phyloP scores from a whole-genome alignment of 1,139 yeast species.

The Cylindricascospora bacillispora region DNA sequence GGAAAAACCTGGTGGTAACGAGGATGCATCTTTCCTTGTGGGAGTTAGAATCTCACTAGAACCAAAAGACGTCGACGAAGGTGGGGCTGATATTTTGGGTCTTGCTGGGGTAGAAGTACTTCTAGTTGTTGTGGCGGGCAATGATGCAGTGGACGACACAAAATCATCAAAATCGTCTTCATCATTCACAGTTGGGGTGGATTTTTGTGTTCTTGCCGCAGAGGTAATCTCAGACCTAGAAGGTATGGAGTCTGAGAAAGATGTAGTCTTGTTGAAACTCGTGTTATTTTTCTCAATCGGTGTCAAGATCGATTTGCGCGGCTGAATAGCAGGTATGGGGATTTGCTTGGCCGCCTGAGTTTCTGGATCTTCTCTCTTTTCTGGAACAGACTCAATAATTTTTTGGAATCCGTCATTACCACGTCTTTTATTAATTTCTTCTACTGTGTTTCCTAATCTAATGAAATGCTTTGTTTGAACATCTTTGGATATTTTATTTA shows the following conservation, averaged over 20 bases:
- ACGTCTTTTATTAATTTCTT: slow-evolving; percentile 7
- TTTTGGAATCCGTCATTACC: slow-evolving; percentile 14
- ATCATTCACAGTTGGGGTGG: neutral
- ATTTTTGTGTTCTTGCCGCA: slow-evolving; percentile 4
- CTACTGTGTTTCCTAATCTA: slow-evolving; percentile 14
- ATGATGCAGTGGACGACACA: slow-evolving; percentile 16
- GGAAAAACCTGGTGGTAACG: slow-evolving; percentile 28
- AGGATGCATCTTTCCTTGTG: too few relatives aligned
- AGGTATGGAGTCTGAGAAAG: too few relatives aligned
- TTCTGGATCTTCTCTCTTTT: slow-evolving; percentile 12
- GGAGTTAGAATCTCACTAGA: too few relatives aligned
- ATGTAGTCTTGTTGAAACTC: too few relatives aligned
- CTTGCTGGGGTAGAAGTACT: neutral
- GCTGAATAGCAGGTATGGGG: slow-evolving; percentile 17
- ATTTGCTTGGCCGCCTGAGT: slow-evolving; percentile 13
- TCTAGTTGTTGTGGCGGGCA: slow-evolving; percentile 3
- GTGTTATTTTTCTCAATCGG: slow-evolving; percentile 4
- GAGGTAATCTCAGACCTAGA: neutral
- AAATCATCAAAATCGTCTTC: slow-evolving; percentile 25
- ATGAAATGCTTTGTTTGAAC: slow-evolving; percentile 28
- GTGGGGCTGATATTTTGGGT: too few relatives aligned
- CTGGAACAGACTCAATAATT: slow-evolving; percentile 14
- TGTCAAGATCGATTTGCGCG: too few relatives aligned
- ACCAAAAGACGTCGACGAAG: too few relatives aligned
- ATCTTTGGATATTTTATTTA: slow-evolving; percentile 28